Percentiles rank a stretch among this genome's conserved stretches.
Conservation (phyloP, 2,329 filamentous ascomycete genomes). For the Macrophomina tecta region DNA sequence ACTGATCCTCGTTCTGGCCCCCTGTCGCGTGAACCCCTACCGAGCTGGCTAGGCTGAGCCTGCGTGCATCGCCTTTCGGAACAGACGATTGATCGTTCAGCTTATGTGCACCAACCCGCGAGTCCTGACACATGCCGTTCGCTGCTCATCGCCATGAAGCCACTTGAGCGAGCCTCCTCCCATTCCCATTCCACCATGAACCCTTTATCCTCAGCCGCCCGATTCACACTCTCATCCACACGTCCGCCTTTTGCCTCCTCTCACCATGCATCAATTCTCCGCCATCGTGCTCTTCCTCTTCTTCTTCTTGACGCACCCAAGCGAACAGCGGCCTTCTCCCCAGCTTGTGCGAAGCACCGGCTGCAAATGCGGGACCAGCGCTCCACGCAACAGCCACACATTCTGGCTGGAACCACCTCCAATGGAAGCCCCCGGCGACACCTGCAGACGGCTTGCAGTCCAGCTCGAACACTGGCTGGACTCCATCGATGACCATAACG, state of each 20-base stretch:
- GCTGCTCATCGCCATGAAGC: too few species aligned
- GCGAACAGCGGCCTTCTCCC: background rate
- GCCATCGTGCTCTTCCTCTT: background rate
- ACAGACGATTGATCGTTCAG: too few species aligned
- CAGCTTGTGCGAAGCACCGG: background rate
- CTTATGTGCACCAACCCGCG: too few species aligned
- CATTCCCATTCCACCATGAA: too few species aligned
- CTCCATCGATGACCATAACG: background rate
- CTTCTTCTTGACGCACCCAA: background rate
- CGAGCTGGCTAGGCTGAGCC: too few species aligned
- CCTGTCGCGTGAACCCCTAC: background rate
- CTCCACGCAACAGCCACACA: background rate
- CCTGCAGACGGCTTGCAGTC: background rate
- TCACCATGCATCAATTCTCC: background rate
- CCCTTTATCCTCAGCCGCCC: background rate
- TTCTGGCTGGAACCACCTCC: constrained; percentile 12
- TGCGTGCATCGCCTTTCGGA: too few species aligned
- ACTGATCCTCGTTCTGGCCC: background rate
- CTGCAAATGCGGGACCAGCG: background rate
- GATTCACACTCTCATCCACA: background rate
- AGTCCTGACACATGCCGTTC: too few species aligned
- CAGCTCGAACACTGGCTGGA: background rate
- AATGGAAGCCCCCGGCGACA: background rate
- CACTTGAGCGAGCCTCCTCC: too few species aligned
- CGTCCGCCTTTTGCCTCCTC: background rate